Percentiles rank a stretch among this genome's conserved stretches.
Evolutionary conservation across 2,329 filamentous ascomycete genomes (phyloP).

Genomic region (Cryphonectria parasitica): DNA sequence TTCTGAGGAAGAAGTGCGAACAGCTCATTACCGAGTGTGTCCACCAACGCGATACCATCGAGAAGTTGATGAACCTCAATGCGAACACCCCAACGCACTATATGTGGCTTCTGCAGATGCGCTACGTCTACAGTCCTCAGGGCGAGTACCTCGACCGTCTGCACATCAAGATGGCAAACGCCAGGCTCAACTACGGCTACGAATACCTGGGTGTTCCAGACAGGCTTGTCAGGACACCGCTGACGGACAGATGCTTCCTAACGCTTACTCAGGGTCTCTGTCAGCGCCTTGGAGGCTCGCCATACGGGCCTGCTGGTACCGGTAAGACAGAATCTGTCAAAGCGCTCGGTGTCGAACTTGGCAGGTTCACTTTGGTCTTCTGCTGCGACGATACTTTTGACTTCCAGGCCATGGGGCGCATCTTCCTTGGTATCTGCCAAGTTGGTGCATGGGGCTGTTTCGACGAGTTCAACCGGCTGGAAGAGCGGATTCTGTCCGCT

Average conservation of each 20-base stretch:
- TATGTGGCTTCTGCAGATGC: slow-evolving; percentile 95
- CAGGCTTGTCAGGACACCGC: slow-evolving; percentile 90
- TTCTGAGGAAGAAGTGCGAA: slow-evolving; percentile 94
- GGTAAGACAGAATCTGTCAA: slow-evolving; percentile 99
- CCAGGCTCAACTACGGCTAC: slow-evolving; percentile 92
- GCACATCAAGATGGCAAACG: slow-evolving; percentile 95
- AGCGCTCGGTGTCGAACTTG: slow-evolving; percentile 92
- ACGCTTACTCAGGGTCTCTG: slow-evolving; percentile 95
- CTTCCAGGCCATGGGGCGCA: slow-evolving; percentile 99
- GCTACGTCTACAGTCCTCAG: slow-evolving; percentile 84
- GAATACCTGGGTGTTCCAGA: slow-evolving; percentile 97
- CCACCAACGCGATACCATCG: slow-evolving; percentile 91
- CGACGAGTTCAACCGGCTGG: slow-evolving; percentile 98
- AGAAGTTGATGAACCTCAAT: slow-evolving; percentile 77
- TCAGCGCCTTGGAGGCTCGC: slow-evolving; percentile 93
- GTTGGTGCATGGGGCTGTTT: slow-evolving; percentile 99
- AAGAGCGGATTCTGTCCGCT: slow-evolving; percentile 95
- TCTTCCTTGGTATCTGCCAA: slow-evolving; percentile 98
- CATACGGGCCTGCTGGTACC: slow-evolving; percentile 95
- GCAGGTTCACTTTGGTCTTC: slow-evolving; percentile 97
- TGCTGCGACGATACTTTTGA: slow-evolving; percentile 99
- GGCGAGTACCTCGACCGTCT: slow-evolving; percentile 83
- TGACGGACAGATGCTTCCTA: slow-evolving; percentile 97
- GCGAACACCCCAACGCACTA: slow-evolving; percentile 80
- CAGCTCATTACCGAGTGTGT: slow-evolving; percentile 99